Percentiles rank a stretch among this genome's conserved stretches.
phyloP scores from a whole-genome alignment of 495 filamentous ascomycete species.

The Tuber borchii region DNA sequence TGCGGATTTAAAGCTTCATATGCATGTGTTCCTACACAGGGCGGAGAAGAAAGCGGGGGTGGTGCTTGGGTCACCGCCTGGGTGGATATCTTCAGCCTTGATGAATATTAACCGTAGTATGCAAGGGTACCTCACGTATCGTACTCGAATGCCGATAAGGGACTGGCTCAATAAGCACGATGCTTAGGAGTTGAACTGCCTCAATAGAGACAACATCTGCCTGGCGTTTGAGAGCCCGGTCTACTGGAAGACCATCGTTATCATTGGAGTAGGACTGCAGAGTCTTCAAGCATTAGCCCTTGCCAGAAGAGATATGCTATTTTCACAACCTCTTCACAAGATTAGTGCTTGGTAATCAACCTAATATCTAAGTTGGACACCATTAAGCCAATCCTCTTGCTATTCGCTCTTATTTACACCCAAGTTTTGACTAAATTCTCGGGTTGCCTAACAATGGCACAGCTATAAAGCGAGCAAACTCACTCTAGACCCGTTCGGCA shows the following conservation, averaged over 20 bases:
- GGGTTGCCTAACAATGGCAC: too few relatives aligned
- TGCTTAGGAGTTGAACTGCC: background rate
- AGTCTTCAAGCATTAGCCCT: background rate
- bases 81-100: background rate
- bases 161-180: background rate
- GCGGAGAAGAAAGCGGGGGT: background rate
- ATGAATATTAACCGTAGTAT: background rate
- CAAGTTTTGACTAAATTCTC: background rate
- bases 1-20: background rate
- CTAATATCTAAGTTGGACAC: background rate
- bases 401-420: background rate
- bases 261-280: background rate
- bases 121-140: background rate
- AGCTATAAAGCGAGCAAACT: too few relatives aligned
- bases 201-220: background rate
- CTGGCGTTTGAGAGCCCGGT: background rate
- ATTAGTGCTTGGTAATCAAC: background rate
- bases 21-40: background rate
- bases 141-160: background rate
- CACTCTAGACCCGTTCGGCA: too few relatives aligned
- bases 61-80: background rate
- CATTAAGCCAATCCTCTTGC: background rate
- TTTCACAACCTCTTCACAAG: background rate
- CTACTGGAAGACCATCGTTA: background rate
- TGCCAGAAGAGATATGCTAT: background rate